phyloP scores from a whole-genome alignment of 805 yeast species.

The Ogataea paraovalis region DNA sequence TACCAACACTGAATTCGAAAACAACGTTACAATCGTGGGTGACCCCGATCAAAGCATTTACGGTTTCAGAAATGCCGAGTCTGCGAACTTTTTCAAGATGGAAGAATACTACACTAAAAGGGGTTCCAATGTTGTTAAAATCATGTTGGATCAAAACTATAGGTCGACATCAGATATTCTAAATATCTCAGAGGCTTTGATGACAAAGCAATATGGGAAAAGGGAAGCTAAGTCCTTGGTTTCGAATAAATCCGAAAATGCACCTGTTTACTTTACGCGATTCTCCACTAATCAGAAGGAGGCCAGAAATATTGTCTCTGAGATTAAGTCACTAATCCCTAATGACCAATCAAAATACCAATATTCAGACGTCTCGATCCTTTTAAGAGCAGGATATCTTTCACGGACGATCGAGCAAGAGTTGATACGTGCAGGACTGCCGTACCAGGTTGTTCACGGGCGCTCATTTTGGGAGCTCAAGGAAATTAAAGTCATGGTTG shows the following conservation, averaged over 20 bases:
- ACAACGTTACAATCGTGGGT: constrained; percentile 83
- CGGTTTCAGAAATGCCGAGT: constrained; percentile 78
- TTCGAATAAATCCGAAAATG: constrained; percentile 37
- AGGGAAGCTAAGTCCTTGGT: constrained; percentile 40
- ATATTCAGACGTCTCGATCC: constrained; percentile 64
- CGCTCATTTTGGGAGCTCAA: constrained; percentile 74
- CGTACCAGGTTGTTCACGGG: constrained; percentile 69
- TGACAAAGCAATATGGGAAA: constrained; percentile 51
- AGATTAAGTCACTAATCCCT: constrained; percentile 44
- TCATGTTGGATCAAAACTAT: constrained; percentile 65
- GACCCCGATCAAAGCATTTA: constrained; percentile 97
- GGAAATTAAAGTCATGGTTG: constrained; percentile 61
- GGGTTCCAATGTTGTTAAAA: constrained; percentile 16
- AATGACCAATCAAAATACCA: constrained; percentile 41
- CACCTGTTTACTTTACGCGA: background rate
- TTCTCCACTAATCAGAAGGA: constrained; percentile 45
- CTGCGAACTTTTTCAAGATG: constrained; percentile 62
- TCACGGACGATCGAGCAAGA: constrained; percentile 64
- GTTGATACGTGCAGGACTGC: constrained; percentile 50
- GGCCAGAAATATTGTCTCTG: constrained; percentile 53
- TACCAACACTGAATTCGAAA: constrained; percentile 34
- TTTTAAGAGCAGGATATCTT: constrained; percentile 62
- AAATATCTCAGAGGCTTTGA: constrained; percentile 57
- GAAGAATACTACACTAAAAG: constrained; percentile 27
- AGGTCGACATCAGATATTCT: constrained; percentile 72